A percentile compares a stretch with the other conserved stretches of the same genome.
Evolutionary conservation across 2,329 filamentous ascomycete genomes (phyloP).

Genomic region (Davidsoniella eucalypti): DNA sequence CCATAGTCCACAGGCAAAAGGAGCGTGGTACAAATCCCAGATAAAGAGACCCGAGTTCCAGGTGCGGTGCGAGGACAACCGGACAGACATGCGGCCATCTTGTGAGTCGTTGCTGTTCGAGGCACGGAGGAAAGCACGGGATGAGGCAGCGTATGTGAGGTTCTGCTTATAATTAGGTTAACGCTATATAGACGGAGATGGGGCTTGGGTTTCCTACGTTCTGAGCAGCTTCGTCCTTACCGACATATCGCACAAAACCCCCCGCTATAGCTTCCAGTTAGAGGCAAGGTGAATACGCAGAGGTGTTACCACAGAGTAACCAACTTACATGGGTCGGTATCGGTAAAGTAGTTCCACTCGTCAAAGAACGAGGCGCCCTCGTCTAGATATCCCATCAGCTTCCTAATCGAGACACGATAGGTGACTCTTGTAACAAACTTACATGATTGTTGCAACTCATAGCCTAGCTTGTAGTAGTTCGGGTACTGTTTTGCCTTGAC

Average conservation of each 20-base stretch:
- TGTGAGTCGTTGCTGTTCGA: constrained; percentile 31
- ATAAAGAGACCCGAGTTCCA: constrained; percentile 50
- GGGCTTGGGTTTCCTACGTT: neutral
- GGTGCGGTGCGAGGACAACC: constrained; percentile 41
- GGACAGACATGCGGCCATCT: constrained; percentile 45
- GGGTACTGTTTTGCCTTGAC: neutral
- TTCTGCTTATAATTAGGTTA: constrained; percentile 26
- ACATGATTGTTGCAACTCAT: constrained; percentile 2
- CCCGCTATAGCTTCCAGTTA: neutral
- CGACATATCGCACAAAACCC: neutral
- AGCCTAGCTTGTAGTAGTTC: neutral
- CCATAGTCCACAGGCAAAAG: constrained; percentile 48
- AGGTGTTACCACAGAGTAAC: neutral
- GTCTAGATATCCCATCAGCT: constrained; percentile 21
- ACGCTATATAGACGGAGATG: neutral
- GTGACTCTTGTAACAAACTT: neutral
- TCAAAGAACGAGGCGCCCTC: constrained; percentile 35
- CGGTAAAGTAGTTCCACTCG: constrained; percentile 35
- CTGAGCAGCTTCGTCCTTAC: neutral
- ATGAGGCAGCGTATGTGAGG: constrained; percentile 40
- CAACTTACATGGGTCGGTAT: constrained; percentile 29
- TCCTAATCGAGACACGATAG: neutral
- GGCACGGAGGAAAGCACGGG: constrained; percentile 37
- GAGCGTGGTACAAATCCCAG: constrained; percentile 48
- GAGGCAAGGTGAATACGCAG: no score